phyloP scores from a whole-genome alignment of 306 rosid species.

The Corylus heterophylla region DNA sequence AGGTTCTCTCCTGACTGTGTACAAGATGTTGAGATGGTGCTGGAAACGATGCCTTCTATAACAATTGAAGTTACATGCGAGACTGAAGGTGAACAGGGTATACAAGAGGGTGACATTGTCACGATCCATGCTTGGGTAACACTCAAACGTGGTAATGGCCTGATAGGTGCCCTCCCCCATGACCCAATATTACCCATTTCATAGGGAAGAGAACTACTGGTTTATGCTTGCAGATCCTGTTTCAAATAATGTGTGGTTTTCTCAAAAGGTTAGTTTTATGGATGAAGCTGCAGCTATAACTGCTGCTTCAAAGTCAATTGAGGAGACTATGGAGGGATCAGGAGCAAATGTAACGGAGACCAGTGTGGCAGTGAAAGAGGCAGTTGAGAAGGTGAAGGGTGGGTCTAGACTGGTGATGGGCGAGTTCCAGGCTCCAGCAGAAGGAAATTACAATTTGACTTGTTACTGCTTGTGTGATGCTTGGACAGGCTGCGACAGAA shows the following conservation, averaged over 20 bases:
- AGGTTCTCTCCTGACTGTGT: slow-evolving; percentile 72
- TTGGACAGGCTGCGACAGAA: slow-evolving; percentile 92
- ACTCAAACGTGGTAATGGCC: slow-evolving; percentile 64
- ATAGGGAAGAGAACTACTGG: slow-evolving; percentile 92
- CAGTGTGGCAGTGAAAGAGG: slow-evolving; percentile 65
- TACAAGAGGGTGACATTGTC: slow-evolving; percentile 91
- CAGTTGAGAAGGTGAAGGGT: slow-evolving; percentile 80
- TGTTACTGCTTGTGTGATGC: slow-evolving; percentile 85
- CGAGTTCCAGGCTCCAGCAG: slow-evolving; percentile 88
- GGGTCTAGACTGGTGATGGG: slow-evolving; percentile 83
- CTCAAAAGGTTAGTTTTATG: slow-evolving; percentile 93
- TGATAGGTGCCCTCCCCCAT: slow-evolving; percentile 89
- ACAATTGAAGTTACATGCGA: slow-evolving; percentile 68
- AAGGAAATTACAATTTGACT: slow-evolving; percentile 86
- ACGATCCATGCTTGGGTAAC: slow-evolving; percentile 87
- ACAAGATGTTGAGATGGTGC: slow-evolving; percentile 78
- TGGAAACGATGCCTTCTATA: slow-evolving; percentile 85
- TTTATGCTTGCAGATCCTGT: slow-evolving; percentile 78
- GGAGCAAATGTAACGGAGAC: slow-evolving; percentile 81
- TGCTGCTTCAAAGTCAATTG: slow-evolving; percentile 86
- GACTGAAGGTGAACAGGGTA: slow-evolving; percentile 98
- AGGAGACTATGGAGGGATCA: slow-evolving; percentile 87
- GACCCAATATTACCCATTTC: slow-evolving; percentile 84
- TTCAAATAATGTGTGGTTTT: slow-evolving; percentile 83
- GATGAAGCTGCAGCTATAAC: slow-evolving; percentile 87